Conservation (phyloP, 1,284 basidiomycete species). For the Microbotryum scabiosae region DNA sequence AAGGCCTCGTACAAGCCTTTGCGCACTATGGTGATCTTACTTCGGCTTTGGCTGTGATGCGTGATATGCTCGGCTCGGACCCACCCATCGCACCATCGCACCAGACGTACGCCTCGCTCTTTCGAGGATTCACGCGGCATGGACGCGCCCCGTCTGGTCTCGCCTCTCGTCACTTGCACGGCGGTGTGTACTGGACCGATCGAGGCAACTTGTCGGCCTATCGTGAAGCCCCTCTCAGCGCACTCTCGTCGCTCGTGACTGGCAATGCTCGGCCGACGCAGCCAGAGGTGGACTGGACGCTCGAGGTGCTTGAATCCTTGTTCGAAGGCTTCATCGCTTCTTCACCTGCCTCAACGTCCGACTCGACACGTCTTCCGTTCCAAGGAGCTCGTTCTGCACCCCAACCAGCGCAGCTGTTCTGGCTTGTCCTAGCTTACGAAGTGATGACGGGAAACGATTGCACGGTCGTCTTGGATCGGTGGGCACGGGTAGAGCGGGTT, state of each 20-base stretch:
- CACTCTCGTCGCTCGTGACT: background rate
- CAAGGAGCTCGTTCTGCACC: conserved; percentile 20
- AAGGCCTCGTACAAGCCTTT: conserved; percentile 17
- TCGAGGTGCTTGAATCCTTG: conserved; percentile 9
- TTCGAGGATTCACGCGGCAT: conserved; percentile 17
- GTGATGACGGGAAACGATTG: conserved; percentile 7
- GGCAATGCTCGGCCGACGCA: background rate
- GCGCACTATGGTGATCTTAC: conserved; percentile 18
- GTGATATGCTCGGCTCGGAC: conserved; percentile 3
- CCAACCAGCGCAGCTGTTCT: conserved; percentile 11
- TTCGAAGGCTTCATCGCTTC: conserved; percentile 23
- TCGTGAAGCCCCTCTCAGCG: too few relatives aligned
- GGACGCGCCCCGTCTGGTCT: background rate
- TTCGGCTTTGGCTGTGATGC: conserved; percentile 12
- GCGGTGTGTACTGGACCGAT: background rate
- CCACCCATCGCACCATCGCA: background rate
- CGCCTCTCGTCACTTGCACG: background rate
- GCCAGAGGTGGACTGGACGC: conserved; percentile 6
- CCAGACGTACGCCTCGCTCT: conserved; percentile 18
- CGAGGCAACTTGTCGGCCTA: too few relatives aligned
- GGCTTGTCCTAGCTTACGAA: conserved; percentile 26
- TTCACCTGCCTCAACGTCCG: conserved; percentile 1
- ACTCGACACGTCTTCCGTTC: background rate
- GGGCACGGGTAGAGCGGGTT: conserved; percentile 3
- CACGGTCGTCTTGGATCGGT: conserved; percentile 6